Evolutionary conservation across 345 rosid species (phyloP).

Genomic region (Durio zibethinus): DNA sequence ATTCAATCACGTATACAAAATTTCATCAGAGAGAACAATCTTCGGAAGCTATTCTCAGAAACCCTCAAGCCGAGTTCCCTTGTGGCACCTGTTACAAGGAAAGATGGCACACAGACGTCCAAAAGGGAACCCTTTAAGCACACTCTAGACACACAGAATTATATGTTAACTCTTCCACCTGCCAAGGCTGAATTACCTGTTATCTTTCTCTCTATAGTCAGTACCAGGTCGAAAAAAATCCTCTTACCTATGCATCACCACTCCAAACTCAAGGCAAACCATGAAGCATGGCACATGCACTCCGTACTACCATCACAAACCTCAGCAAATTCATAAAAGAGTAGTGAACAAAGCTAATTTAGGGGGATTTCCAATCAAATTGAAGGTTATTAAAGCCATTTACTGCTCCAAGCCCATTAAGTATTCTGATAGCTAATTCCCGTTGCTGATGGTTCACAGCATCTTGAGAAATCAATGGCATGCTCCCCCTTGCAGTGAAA

Average conservation of each 20-base stretch:
- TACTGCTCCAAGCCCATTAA: constrained; percentile 49
- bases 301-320: not conserved
- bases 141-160: no score
- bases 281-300: constrained; percentile 11
- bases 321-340: not conserved
- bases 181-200: not conserved
- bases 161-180: not conserved
- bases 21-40: not conserved
- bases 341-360: constrained; percentile 6
- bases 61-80: not conserved
- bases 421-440: constrained; percentile 46
- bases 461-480: constrained; percentile 34
- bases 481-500: constrained; percentile 36
- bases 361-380: constrained; percentile 60
- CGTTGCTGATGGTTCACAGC: constrained; percentile 48
- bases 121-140: no score
- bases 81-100: not conserved
- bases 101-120: not conserved
- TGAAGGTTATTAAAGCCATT: constrained; percentile 49
- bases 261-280: constrained; percentile 10
- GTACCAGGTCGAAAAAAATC: not conserved
- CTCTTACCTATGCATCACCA: not conserved
- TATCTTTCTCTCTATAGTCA: not conserved
- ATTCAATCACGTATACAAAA: not conserved
- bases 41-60: not conserved